These are phyloP conservation scores for Umbelopsis isabellina DNA, from an alignment of 192 early-diverging fungal genomes.

Conservation along the genomic window DNA sequence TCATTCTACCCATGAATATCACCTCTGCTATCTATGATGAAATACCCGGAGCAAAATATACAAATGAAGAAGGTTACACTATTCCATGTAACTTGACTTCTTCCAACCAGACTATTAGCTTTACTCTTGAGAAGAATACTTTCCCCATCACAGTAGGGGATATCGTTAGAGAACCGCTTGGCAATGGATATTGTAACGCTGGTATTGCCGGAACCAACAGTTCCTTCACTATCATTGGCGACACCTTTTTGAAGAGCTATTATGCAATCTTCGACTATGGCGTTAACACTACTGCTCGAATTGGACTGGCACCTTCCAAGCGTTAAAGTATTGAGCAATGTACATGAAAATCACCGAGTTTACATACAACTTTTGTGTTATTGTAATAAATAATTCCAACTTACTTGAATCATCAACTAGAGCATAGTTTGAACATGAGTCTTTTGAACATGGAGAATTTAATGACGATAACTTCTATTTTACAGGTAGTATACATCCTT, in stretches of 20 bases:
- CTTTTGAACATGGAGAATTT: too few relatives aligned
- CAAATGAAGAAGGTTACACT: slow-evolving; percentile 33
- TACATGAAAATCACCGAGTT: not conserved
- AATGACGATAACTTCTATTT: too few relatives aligned
- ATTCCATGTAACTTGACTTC: slow-evolving; percentile 40
- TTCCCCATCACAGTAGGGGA: slow-evolving; percentile 37
- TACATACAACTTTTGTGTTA: too few relatives aligned
- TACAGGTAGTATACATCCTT: not conserved
- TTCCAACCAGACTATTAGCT: not conserved
- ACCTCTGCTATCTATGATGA: slow-evolving; percentile 44
- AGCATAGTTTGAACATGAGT: too few relatives aligned
- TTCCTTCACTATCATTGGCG: slow-evolving; percentile 44
- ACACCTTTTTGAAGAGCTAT: slow-evolving; percentile 52
- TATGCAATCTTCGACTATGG: slow-evolving; percentile 55
- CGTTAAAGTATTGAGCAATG: not conserved
- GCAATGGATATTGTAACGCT: slow-evolving; percentile 26
- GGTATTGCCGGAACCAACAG: slow-evolving; percentile 35
- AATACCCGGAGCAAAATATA: slow-evolving; percentile 43
- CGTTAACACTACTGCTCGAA: slow-evolving; percentile 29
- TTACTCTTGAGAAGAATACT: slow-evolving; percentile 32
- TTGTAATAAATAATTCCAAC: too few relatives aligned
- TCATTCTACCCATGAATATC: slow-evolving; percentile 47
- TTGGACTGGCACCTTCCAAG: slow-evolving; percentile 47
- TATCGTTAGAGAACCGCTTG: slow-evolving; percentile 41
- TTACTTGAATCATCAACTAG: too few relatives aligned